Evolutionary conservation across 2,329 filamentous ascomycete species (phyloP), one percentile per base, ranked within the genome.

Genomic region (Neodidymelliopsis sp.): DNA sequence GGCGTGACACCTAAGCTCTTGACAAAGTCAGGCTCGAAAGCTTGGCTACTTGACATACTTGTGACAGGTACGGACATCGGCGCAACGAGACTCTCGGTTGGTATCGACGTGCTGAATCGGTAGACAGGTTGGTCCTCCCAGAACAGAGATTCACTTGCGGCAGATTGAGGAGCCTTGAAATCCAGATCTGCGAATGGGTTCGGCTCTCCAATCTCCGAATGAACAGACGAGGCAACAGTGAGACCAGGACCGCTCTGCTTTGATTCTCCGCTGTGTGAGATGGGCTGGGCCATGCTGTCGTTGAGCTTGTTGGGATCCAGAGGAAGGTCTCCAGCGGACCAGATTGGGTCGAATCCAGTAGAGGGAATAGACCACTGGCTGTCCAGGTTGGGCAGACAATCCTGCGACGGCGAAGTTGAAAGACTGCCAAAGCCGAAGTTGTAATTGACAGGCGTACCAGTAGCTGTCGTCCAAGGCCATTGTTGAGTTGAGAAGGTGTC

Each of bases 241-340:
- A 75, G 66, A 20, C 71, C 71, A 20, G 72, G 72, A 11, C 65
- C 66, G 51, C 72, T 74, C 33, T 70, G 66, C 38, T 69, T 73
- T 0, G 73, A 75, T 49, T 75, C 73, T 18, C 73, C 73, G 42
- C 71, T 74, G 34, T 74, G 70, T 8, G 73, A 75, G 11, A 71
- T 67, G 2, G 71, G 71, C 53, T 75, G 71, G 2, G 66, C 49
- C 44, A 71, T 55, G 29, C 56, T 65, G 36, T 73, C 64, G 27
- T 53, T 64, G 27, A 74, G 60, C 54, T 72, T 72, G 50, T 56
- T 70, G n/a, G 72, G 66, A 36, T 71, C 66, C 11, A 75, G 56
- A 6, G 73, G 73, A 23, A 75, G 66, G 46, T 75, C 73, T 4
- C 66, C 66, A 43, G 73, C 70, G 37, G 71, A 73, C 71, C 73